Evolutionary conservation across 345 rosid genomes (phyloP), one percentile per base, ranked within the genome.

Genomic region (Hypericum perforatum): DNA sequence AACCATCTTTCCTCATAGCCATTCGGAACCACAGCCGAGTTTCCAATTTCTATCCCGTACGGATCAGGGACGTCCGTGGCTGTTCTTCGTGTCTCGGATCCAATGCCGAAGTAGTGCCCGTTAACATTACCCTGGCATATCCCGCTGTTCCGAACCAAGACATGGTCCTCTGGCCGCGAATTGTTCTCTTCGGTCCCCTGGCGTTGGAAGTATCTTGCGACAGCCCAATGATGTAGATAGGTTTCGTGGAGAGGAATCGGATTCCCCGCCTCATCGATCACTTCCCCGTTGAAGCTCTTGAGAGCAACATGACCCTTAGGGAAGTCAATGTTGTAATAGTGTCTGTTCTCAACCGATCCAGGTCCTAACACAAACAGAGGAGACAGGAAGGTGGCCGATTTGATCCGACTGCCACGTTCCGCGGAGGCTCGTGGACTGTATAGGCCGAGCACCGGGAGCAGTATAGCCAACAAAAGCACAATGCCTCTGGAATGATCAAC

Each of bases 201-300:
- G 22, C 63, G 78, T 5, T 39, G 71, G 57, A 74, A 68, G 70
- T 79, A 79, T 5, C 70, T 84, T n/a, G 3, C 56, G 10, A 91
- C 70, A 37, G 75, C 45, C 98, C 98, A 91, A 56, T 87, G 98
- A 59, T 91, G 98, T 43, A 91, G 84, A 67, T 91, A 91, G 14
- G 98, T 85, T 62, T 91, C 86, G 6, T 82, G 81, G 43, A 87
- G 82, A 16, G 96, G 87, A 37, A 87, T 52, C 0, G 89, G 68
- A 12, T 79, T 75, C 37, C 95, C 95, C 0, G 74, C 67, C 56
- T 73, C 87, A 29, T 85, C 96, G 15, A 91, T 64, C 11, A 91
- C 91, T 70, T 91, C 66, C 0, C 76, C 96, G 46, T 76, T 48
- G 41, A 91, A 82, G 59, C 65, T 57, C 76, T 91, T 91, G 63